phyloP scores from a whole-genome alignment of 2,329 filamentous ascomycete genomes.

The Metarhizium sp. region DNA sequence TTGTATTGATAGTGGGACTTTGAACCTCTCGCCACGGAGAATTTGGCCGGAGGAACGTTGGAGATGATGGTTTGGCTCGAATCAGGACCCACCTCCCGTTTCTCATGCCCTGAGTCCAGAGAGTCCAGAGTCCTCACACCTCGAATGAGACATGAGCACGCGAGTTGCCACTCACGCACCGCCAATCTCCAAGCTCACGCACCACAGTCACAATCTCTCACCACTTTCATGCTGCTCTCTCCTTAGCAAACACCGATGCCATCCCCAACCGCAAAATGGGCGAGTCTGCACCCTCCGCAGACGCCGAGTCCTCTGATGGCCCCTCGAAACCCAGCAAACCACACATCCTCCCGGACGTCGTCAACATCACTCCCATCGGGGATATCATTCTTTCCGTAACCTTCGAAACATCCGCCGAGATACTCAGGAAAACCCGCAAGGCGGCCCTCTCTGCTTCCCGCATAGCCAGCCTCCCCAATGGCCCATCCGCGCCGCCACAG shows the following conservation, averaged over 20 bases:
- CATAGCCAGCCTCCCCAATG: conserved; percentile 14
- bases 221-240: background rate
- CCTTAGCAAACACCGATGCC: conserved; percentile 5
- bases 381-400: conserved; percentile 58
- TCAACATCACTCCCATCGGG: conserved; percentile 46
- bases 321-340: background rate
- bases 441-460: conserved; percentile 21
- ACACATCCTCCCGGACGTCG: conserved; percentile 14
- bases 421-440: conserved; percentile 36
- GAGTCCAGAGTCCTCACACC: background rate
- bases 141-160: background rate
- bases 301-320: conserved; percentile 3
- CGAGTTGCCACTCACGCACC: background rate
- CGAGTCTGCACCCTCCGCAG: conserved; percentile 9
- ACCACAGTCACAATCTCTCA: background rate
- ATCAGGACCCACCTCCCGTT: background rate
- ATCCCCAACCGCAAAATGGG: conserved; percentile 5
- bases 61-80: background rate
- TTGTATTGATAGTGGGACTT: too few species aligned
- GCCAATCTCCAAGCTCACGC: background rate
- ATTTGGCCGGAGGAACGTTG: too few species aligned
- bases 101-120: background rate
- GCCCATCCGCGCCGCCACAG: conserved; percentile 11
- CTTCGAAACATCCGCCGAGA: conserved; percentile 49
- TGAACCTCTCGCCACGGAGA: too few species aligned